These are phyloP conservation scores for Elsinoe fawcettii DNA, from an alignment of 2,329 filamentous ascomycete genomes.

Conservation along the genomic window DNA sequence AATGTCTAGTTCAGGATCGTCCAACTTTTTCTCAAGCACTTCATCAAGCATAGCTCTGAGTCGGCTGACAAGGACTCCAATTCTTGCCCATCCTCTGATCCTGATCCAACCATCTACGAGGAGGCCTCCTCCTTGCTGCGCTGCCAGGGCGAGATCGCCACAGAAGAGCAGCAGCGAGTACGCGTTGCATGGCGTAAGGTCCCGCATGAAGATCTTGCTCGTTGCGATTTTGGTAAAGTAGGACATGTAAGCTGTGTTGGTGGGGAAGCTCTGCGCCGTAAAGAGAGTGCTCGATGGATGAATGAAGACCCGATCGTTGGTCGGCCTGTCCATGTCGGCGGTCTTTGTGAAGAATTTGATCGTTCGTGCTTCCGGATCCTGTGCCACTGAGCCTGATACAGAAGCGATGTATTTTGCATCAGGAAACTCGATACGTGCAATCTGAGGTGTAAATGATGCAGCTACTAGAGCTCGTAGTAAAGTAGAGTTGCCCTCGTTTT, in stretches of 20 bases:
- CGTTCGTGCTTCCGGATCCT: constrained; percentile 83
- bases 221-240: constrained; percentile 93
- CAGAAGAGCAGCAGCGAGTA: constrained; percentile 85
- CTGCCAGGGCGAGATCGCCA: constrained; percentile 77
- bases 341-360: constrained; percentile 70
- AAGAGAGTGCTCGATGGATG: constrained; percentile 87
- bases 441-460: constrained; percentile 60
- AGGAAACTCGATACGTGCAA: constrained; percentile 85
- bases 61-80: constrained; percentile 80
- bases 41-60: constrained; percentile 81
- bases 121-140: constrained; percentile 68
- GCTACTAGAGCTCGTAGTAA: constrained; percentile 44
- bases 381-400: constrained; percentile 79
- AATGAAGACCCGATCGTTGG: constrained; percentile 64
- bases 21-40: constrained; percentile 71
- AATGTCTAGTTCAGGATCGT: constrained; percentile 52
- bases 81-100: constrained; percentile 84
- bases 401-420: constrained; percentile 91
- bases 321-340: constrained; percentile 17
- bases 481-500: constrained; percentile 40
- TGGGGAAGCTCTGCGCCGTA: constrained; percentile 68
- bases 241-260: constrained; percentile 67
- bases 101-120: constrained; percentile 86
- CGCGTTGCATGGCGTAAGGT: constrained; percentile 86
- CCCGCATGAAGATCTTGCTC: constrained; percentile 82